These are phyloP conservation scores for Rhododendron simsii DNA, from an alignment of 148 eudicot species.

Conservation along the genomic window DNA sequence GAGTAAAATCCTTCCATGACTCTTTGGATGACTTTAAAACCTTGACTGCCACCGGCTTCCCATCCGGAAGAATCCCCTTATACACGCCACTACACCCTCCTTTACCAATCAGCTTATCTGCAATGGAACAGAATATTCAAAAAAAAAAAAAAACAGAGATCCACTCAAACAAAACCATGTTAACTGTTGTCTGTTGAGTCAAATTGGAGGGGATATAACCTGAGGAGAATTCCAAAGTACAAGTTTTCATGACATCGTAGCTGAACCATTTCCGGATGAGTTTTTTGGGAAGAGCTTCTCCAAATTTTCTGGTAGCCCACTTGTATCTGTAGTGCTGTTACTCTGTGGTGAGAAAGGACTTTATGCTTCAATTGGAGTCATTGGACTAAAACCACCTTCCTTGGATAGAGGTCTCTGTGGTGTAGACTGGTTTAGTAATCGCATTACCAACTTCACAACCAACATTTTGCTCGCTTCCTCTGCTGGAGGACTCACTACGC, in stretches of 20 bases:
- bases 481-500: conserved; percentile 37
- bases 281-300: conserved; percentile 37
- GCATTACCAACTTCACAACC: conserved; percentile 90
- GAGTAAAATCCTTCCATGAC: conserved; percentile 65
- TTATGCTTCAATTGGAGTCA: conserved; percentile 14
- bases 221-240: conserved; percentile 72
- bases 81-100: conserved; percentile 83
- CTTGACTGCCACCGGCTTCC: conserved; percentile 77
- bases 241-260: conserved; percentile 47
- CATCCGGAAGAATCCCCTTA: conserved; percentile 71
- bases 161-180: neutral
- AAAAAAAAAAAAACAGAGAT: neutral
- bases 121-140: conserved; percentile 1
- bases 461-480: conserved; percentile 60
- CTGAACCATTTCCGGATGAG: conserved; percentile 60
- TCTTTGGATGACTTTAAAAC: conserved; percentile 61
- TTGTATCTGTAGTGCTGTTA: conserved; percentile 17
- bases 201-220: conserved; percentile 31
- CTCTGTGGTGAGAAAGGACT: conserved; percentile 27
- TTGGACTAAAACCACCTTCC: conserved; percentile 26
- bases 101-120: conserved; percentile 77
- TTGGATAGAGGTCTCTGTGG: conserved; percentile 45
- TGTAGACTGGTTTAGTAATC: conserved; percentile 58
- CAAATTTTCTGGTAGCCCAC: conserved; percentile 38
- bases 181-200: neutral